Base-by-base conservation (phyloP, 2,329 filamentous ascomycete species). In the Colletotrichum higginsianum region DNA sequence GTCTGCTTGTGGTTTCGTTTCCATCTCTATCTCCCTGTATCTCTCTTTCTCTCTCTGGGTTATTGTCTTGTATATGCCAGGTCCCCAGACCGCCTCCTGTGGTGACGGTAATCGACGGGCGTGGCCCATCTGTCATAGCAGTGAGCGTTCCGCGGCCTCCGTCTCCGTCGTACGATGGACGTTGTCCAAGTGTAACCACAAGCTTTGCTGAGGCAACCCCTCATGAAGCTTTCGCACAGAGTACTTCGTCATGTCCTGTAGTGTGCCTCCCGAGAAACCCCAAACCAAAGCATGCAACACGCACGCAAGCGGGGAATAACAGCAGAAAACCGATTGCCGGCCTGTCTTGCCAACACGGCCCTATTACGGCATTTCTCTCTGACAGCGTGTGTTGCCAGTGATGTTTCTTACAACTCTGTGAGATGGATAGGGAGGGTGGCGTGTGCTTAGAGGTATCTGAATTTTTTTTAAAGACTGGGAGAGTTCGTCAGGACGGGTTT, bases 401-500 rank as follows among this genome's bases (percentile, higher is more conserved):
- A 4, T 16, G n/a, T 15, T 16, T 42, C 16, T 3, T 8, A 11
- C 55, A 23, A 23, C 35, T 42, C 30, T 57, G n/a, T n/a, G n/a
- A 57, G 21, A 6, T 26, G 13, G n/a, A 7, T 23, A 23, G n/a
- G 23, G 35, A 57, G 55, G 55, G 55, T 42, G 55, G 55, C n/a
- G 55, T 57, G 55, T 42, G 38, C 55, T 18, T 57, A 57, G 55
- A 57, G 7, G n/a, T 7, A 2, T 4, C n/a, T 12, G 53, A 7
- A 21, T 7, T 40, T 21, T 13, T 30, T 6, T 30, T 30, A 46
- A 40, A 49, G 18, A 55, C 62, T 47, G 26, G n/a, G 56, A 60
- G 68, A 68, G 65, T 71, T 71, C 57, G 58, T 55, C 52, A 18
- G 65, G 57, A 49, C 64, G 63, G 58, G 47, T 42, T 71, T 72